Evolutionary conservation across 2,329 filamentous ascomycete genomes (phyloP), one percentile per base, ranked within the genome.

Genomic region (Phaeomoniella chlamydospora): DNA sequence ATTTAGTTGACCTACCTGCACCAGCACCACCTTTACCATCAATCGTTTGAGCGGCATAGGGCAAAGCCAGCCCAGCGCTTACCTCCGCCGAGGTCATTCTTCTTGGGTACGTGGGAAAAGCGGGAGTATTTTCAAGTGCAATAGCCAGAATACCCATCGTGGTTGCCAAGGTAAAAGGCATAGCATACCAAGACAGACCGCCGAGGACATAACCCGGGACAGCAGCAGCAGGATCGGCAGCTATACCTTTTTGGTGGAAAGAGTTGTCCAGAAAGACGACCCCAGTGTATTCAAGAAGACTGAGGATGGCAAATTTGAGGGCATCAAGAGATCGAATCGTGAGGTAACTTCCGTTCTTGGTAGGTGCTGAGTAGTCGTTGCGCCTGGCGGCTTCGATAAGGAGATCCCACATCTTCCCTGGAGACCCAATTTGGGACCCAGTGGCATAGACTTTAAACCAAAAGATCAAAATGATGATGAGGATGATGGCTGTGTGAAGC

Each of bases 271-370:
- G 32, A 18, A 40, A 39, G n/a, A 40, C 37, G 9, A 51, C 45
- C 14, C 48, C 47, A 36, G 62, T 58, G 0, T 56, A 54, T 0
- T 55, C 49, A 0, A 58, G 47, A 19, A 62, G 52, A 4, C 59
- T 34, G 38, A 56, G 50, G 9, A 57, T 44, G 2, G 52, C 59
- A 14, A 48, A 33, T 19, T 46, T 42, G 6, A 43, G 45, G 4
- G 48, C 50, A 17, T 45, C 35, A 15, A 41, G 35, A n/a, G 40
- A 44, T 22, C 37, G 68, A 67, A 74, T 70, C 0, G 70, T 72
- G 34, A 73, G 43, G 38, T 68, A 70, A 0, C 65, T 66, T 0
- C 68, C 68, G 11, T 58, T 46, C n/a, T 67, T 50, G 18, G 73
- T 73, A 0, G 67, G 69, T 0, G 53, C 47, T 0, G 72, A 62